Percentiles rank a stretch among this genome's conserved stretches.
These are phyloP conservation scores for Nematodospora anomalae DNA, from an alignment of 1,139 yeast genomes.

Conservation along the genomic window DNA sequence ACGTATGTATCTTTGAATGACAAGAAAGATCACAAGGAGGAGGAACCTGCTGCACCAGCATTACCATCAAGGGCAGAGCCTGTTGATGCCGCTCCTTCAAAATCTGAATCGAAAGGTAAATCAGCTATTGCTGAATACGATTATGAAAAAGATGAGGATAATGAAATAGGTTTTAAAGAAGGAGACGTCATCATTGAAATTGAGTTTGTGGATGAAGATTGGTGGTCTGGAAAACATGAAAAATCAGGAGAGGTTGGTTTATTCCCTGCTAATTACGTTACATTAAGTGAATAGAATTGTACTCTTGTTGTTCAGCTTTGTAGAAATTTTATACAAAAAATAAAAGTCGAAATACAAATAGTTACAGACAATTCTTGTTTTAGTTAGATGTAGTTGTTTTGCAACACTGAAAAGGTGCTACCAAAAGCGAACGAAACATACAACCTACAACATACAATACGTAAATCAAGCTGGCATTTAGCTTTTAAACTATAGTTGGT, in stretches of 20 bases:
- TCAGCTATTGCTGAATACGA: constrained; percentile 66
- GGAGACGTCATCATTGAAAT: constrained; percentile 81
- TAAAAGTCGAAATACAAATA: no score
- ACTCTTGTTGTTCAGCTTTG: no score
- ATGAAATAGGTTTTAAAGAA: constrained; percentile 79
- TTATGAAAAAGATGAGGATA: constrained; percentile 75
- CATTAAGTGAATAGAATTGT: constrained; percentile 25
- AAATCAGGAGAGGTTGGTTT: constrained; percentile 71
- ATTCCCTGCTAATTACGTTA: constrained; percentile 90
- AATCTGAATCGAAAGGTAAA: constrained; percentile 67
- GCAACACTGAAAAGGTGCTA: no score
- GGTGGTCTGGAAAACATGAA: constrained; percentile 88
- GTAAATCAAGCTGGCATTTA: no score
- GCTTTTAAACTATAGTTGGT: no score
- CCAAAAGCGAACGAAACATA: no score
- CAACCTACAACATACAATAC: no score
- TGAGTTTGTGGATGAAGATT: constrained; percentile 88
- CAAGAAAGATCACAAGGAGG: neutral
- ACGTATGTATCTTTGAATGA: constrained; percentile 57
- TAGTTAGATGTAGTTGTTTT: no score
- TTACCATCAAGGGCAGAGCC: constrained; percentile 14
- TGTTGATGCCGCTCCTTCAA: constrained; percentile 60
- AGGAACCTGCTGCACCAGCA: constrained; percentile 3
- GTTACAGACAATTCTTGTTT: no score
- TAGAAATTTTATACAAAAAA: no score